phyloP scores from a whole-genome alignment of 768 basidiomycete species.

The Hortiboletus flavorubellus region DNA sequence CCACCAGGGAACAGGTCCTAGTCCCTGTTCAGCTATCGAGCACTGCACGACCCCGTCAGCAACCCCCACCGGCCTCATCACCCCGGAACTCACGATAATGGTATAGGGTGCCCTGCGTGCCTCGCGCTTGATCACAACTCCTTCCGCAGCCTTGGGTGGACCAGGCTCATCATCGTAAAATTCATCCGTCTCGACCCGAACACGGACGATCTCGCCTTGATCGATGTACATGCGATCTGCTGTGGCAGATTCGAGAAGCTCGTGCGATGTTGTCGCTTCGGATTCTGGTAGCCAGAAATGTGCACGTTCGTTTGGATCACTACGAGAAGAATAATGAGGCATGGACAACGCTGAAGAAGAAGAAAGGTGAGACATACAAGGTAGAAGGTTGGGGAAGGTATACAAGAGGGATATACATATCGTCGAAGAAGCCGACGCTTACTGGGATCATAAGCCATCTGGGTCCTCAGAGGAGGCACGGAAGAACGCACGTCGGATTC shows the following conservation, averaged over 20 bases:
- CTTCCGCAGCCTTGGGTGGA: constrained; percentile 71
- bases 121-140: constrained; percentile 54
- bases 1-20: constrained; percentile 80
- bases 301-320: constrained; percentile 78
- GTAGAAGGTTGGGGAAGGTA: constrained; percentile 81
- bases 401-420: constrained; percentile 77
- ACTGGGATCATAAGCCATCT: constrained; percentile 47
- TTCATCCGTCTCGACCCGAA: constrained; percentile 77
- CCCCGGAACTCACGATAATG: constrained; percentile 50
- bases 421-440: constrained; percentile 89
- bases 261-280: constrained; percentile 46
- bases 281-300: constrained; percentile 80
- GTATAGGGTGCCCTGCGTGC: constrained; percentile 60
- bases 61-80: too few species aligned
- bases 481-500: constrained; percentile 67
- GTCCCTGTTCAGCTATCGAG: constrained; percentile 78
- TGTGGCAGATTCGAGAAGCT: constrained; percentile 66
- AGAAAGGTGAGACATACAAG: constrained; percentile 49
- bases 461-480: neutral
- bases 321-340: constrained; percentile 24
- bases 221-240: constrained; percentile 79
- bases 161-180: constrained; percentile 87
- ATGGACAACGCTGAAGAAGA: neutral
- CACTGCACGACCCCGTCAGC: constrained; percentile 44
- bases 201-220: constrained; percentile 68